phyloP scores from a whole-genome alignment of 2,329 filamentous ascomycete genomes.

The Botrytis pseudocinerea region DNA sequence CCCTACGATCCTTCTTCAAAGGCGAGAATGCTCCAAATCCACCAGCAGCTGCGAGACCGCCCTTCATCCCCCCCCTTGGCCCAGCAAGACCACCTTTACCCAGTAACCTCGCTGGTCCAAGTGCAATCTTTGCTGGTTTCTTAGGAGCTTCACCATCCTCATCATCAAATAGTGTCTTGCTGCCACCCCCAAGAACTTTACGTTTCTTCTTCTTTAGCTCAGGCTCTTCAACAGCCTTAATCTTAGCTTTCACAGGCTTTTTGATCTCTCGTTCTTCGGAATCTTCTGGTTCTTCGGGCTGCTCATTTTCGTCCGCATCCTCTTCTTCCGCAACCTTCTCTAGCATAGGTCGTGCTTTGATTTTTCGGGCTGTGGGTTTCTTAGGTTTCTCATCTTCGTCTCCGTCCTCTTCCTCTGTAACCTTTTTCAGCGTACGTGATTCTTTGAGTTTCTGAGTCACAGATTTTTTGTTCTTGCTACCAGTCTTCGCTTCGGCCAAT shows the following conservation, averaged over 20 bases:
- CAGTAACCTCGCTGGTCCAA: conserved; percentile 37
- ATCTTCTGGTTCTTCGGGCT: conserved; percentile 41
- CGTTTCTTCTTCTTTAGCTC: conserved; percentile 60
- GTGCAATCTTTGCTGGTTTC: conserved; percentile 42
- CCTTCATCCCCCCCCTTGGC: conserved; percentile 32
- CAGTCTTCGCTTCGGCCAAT: conserved; percentile 46
- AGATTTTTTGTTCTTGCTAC: conserved; percentile 37
- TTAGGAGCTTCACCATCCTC: conserved; percentile 57
- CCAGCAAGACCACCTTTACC: conserved; percentile 38
- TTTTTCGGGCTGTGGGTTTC: conserved; percentile 9
- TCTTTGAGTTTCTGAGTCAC: conserved; percentile 38
- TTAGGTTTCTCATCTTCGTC: conserved; percentile 34
- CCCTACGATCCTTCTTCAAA: conserved; percentile 68
- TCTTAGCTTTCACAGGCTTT: conserved; percentile 29
- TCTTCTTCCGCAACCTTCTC: conserved; percentile 47
- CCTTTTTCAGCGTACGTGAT: conserved; percentile 44
- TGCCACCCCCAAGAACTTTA: conserved; percentile 66
- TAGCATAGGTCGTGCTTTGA: neutral
- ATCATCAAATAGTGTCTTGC: conserved; percentile 70
- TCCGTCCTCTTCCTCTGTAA: conserved; percentile 43
- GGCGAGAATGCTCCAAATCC: conserved; percentile 67
- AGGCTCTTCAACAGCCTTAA: conserved; percentile 35
- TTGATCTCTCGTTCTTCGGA: conserved; percentile 16
- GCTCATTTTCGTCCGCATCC: conserved; percentile 35
- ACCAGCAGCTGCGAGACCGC: conserved; percentile 36